phyloP scores from a whole-genome alignment of 2,329 filamentous ascomycete species.

The Talaromyces sp. region DNA sequence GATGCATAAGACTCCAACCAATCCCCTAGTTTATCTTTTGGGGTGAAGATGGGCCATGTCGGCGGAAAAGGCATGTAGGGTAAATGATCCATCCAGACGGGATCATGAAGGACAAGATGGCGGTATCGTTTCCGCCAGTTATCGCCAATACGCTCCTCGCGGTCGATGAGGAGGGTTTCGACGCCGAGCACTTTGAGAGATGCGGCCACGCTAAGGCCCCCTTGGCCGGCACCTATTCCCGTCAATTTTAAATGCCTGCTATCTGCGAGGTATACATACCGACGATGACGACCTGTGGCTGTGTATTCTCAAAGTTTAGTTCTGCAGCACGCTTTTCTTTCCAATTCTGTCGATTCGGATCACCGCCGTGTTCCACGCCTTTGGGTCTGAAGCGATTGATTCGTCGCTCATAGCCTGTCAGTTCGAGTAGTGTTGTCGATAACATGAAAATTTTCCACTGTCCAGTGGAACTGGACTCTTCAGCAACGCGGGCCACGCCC shows the following conservation, averaged over 20 bases:
- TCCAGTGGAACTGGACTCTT: constrained; percentile 28
- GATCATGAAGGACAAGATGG: constrained; percentile 66
- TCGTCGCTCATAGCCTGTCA: constrained; percentile 55
- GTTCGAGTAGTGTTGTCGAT: constrained; percentile 56
- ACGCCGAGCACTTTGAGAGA: constrained; percentile 59
- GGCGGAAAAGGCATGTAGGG: constrained; percentile 63
- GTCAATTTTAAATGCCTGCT: not conserved
- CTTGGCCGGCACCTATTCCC: constrained; percentile 55
- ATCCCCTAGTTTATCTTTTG: constrained; percentile 67
- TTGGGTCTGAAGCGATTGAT: constrained; percentile 47
- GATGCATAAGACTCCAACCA: constrained; percentile 65
- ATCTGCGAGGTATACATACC: constrained; percentile 43
- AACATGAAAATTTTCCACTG: constrained; percentile 63
- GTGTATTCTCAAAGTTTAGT: constrained; percentile 47
- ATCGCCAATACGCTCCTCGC: constrained; percentile 57
- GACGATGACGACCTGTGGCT: constrained; percentile 60
- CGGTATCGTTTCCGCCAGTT: constrained; percentile 63
- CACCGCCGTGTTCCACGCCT: constrained; percentile 56
- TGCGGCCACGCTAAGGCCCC: constrained; percentile 56
- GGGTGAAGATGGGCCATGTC: constrained; percentile 67
- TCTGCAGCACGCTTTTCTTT: constrained; percentile 51
- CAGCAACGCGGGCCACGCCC: constrained; percentile 54
- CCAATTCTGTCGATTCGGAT: constrained; percentile 58
- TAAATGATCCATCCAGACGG: constrained; percentile 55
- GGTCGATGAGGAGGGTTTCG: constrained; percentile 56